phyloP scores from a whole-genome alignment of 148 eudicot genomes.

The Polygonum maritimum region DNA sequence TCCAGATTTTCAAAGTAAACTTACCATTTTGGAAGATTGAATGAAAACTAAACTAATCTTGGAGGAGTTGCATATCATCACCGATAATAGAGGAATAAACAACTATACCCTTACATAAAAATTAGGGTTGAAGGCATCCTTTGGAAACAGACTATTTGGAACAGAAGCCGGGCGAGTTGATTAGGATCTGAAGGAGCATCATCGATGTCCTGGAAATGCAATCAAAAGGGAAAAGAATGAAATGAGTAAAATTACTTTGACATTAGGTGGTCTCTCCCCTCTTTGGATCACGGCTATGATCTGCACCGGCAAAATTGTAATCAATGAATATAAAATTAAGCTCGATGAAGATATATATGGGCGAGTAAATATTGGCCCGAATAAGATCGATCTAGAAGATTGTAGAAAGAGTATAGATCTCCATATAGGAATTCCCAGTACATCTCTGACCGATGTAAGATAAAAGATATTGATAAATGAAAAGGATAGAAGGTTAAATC shows the following conservation, averaged over 20 bases:
- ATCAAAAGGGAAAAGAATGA: background rate
- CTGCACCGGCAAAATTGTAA: constrained; percentile 30
- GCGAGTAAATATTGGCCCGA: background rate
- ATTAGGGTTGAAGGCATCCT: constrained; percentile 32
- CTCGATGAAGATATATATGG: background rate
- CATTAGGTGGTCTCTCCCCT: constrained; percentile 80
- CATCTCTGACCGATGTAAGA: too few relatives aligned
- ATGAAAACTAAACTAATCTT: constrained; percentile 6
- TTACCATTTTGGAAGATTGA: constrained; percentile 2
- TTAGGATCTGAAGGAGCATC: constrained; percentile 84
- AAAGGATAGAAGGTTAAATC: too few relatives aligned
- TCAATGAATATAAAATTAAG: background rate
- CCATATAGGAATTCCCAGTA: constrained; percentile 67
- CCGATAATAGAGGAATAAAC: constrained; percentile 12
- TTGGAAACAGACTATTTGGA: constrained; percentile 29
- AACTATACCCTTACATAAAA: constrained; percentile 53
- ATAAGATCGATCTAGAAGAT: background rate
- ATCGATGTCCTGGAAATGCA: constrained; percentile 62
- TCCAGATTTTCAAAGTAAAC: background rate
- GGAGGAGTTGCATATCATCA: constrained; percentile 2
- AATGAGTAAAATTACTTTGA: constrained; percentile 37
- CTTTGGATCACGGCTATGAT: constrained; percentile 84
- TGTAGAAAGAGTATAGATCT: constrained; percentile 27
- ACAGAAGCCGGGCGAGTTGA: constrained; percentile 41
- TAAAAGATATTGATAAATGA: too few relatives aligned